Base-by-base conservation (phyloP, 1,284 basidiomycete genomes). In the Apiotrichum laibachii region DNA sequence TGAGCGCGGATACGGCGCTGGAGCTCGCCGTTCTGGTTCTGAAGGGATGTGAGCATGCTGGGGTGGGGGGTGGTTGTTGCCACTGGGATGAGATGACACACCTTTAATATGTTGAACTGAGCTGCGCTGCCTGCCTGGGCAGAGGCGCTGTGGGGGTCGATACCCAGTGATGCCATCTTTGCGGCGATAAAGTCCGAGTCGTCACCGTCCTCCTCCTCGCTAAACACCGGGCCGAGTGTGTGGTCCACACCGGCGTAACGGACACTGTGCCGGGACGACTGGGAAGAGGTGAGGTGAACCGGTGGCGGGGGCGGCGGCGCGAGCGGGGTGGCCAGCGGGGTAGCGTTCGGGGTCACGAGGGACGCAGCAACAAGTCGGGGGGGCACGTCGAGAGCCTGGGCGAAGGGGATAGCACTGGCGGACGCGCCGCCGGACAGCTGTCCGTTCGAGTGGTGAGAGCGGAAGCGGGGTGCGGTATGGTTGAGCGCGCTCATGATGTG, bases 191-290 rank as follows among this genome's bases (percentile, higher is more conserved):
- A 75, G 44, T 67, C 69, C 8, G 71, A 67, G 55, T 76, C 74
- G 58, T 76, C 74, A 2, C 70, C 72, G 57, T 76, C 74, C 53
- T 76, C 72, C 40, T 76, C 74, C 44, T 73, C 72, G 48, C 67
- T 71, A 57, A 74, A 76, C 2, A 64, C 68, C 7, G 74, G 74
- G 11, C 74, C 74, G 1, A 76, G 63, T 1, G 72, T 74, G 60
- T 73, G 72, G 48, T 73, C 68, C 15, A 64, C 65, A 7, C 68
- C 68, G 21, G 67, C 66, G 49, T 71, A 69, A n/a, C 55, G 58
- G 34, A 54, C 37, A 33, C 33, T 33, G 45, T 13, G 35, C n/a
- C 52, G 53, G 21, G 52, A 42, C 34, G 56, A 54, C 47, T 59
- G 57, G 5, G 59, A 53, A 22, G 60, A 53, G 1, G 55, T 46